These are phyloP conservation scores for Blastocystis sp. DNA, from an alignment of 352 stramenopile species.

Conservation along the genomic window DNA sequence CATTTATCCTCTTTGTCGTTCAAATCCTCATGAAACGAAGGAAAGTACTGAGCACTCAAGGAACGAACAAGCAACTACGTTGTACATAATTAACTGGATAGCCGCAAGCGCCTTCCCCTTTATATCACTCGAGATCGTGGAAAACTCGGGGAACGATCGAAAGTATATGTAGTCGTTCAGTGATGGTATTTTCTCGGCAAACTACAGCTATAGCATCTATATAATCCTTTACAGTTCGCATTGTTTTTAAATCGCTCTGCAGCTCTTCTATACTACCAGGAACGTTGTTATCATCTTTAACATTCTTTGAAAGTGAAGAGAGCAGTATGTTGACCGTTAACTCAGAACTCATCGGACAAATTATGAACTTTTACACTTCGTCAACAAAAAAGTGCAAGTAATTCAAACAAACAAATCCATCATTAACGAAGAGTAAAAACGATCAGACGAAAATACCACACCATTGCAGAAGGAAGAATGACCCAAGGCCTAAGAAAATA, in stretches of 20 bases:
- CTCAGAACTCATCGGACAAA: neutral
- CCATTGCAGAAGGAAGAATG: conserved; percentile 60
- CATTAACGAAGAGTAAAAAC: neutral
- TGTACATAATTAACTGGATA: neutral
- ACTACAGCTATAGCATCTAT: neutral
- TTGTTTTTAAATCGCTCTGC: neutral
- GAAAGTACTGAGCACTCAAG: conserved; percentile 28
- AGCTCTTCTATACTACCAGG: neutral
- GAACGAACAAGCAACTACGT: neutral
- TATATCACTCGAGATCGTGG: neutral
- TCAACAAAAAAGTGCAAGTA: neutral
- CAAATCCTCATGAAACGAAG: conserved; percentile 12
- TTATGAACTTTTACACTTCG: neutral
- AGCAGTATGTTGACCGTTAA: neutral
- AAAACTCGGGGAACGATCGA: conserved; percentile 48
- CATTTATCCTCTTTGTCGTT: neutral
- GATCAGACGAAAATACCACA: conserved; percentile 61
- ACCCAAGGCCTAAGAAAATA: conserved; percentile 54
- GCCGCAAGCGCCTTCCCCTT: neutral
- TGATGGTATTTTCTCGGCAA: neutral
- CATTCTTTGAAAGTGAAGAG: neutral
- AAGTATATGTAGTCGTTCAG: conserved; percentile 13
- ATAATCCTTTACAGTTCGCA: neutral
- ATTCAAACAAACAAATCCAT: neutral
- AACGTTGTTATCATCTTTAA: neutral